Evolutionary conservation across 306 rosid genomes (phyloP).

Genomic region (Erythrophleum fordii): DNA sequence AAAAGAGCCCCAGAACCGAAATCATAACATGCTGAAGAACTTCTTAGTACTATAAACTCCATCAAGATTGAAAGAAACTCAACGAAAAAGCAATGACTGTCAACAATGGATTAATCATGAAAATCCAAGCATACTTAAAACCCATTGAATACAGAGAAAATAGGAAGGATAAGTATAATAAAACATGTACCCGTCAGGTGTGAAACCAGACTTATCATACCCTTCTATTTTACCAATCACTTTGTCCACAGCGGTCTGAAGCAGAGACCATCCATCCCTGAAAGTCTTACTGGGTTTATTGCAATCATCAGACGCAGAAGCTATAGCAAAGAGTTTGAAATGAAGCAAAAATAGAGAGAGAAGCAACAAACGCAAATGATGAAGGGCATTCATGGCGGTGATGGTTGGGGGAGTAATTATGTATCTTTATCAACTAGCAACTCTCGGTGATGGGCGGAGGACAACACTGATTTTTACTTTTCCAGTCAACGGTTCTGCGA

Average conservation of each 20-base stretch:
- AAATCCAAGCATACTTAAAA: not conserved
- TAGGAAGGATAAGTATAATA: conserved; percentile 58
- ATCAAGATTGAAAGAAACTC: not conserved
- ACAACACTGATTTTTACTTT: too few species aligned
- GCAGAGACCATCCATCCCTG: conserved; percentile 61
- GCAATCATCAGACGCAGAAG: conserved; percentile 9
- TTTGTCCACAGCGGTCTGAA: conserved; percentile 62
- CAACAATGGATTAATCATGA: not conserved
- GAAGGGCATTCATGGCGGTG: not conserved
- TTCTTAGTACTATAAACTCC: not conserved
- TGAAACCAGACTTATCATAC: conserved; percentile 57
- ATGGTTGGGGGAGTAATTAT: not conserved
- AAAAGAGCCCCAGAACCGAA: not conserved
- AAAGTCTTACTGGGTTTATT: conserved; percentile 42
- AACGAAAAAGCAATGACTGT: not conserved
- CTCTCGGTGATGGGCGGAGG: not conserved
- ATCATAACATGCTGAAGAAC: not conserved
- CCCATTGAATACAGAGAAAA: not conserved
- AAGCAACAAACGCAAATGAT: not conserved
- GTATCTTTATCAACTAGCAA: not conserved
- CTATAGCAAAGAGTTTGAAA: not conserved
- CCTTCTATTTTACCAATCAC: conserved; percentile 61
- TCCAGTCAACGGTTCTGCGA: too few species aligned
- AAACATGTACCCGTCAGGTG: conserved; percentile 56
- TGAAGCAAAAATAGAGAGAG: not conserved